phyloP scores from a whole-genome alignment of 2,329 filamentous ascomycete species.

The Chaetomium globosum region DNA sequence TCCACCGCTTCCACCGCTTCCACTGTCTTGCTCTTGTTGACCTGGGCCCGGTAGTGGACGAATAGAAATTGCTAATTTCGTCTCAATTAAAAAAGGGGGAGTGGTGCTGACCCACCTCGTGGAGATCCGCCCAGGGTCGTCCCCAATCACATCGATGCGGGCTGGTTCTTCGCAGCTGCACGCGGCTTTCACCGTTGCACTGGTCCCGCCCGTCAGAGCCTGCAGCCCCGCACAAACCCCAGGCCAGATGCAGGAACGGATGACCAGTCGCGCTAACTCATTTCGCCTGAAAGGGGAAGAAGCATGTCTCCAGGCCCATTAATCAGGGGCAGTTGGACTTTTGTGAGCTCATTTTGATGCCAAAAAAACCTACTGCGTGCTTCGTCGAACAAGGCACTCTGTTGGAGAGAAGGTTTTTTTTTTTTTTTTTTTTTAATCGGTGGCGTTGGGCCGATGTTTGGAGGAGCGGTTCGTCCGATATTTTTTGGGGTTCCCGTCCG shows the following conservation, averaged over 20 bases:
- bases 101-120: slow-evolving; percentile 20
- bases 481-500: not conserved
- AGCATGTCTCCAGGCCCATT: slow-evolving; percentile 23
- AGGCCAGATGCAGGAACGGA: slow-evolving; percentile 34
- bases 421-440: slow-evolving; percentile 1
- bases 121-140: slow-evolving; percentile 23
- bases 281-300: slow-evolving; percentile 28
- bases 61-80: slow-evolving; percentile 40
- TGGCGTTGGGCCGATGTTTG: not conserved
- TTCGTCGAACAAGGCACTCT: too few species aligned
- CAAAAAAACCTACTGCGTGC: slow-evolving; percentile 22
- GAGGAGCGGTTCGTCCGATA: slow-evolving; percentile 7
- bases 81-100: slow-evolving; percentile 37
- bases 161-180: slow-evolving; percentile 24
- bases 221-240: slow-evolving; percentile 12
- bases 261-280: slow-evolving; percentile 34
- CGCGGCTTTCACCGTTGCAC: slow-evolving; percentile 23
- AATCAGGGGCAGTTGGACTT: slow-evolving; percentile 25
- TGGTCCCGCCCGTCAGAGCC: slow-evolving; percentile 26
- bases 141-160: slow-evolving; percentile 22
- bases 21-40: slow-evolving; percentile 2
- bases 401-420: slow-evolving; percentile 4
- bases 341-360: slow-evolving; percentile 10
- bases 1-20: slow-evolving; percentile 17
- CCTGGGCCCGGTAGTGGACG: slow-evolving; percentile 28